phyloP scores from a whole-genome alignment of 2,329 filamentous ascomycete genomes.

The Hypoxylon sp. region DNA sequence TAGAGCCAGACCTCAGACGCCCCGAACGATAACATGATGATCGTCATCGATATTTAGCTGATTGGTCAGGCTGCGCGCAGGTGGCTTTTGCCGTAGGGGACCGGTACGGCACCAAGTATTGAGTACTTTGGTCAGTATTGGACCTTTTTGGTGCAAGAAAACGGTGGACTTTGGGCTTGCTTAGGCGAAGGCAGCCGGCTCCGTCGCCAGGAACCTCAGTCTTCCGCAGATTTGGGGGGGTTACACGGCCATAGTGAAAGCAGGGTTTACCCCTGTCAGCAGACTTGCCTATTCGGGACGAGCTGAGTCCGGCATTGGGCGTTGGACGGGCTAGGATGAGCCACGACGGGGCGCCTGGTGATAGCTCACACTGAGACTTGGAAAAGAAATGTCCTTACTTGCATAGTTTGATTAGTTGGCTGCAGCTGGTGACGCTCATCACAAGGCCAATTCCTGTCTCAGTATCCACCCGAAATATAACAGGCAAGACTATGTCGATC shows the following conservation, averaged over 20 bases:
- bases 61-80: constrained; percentile 27
- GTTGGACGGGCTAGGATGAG: not conserved
- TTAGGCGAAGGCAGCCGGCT: constrained; percentile 3
- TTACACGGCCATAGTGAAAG: constrained; percentile 5
- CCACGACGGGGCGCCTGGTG: constrained; percentile 12
- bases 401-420: constrained; percentile 38
- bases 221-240: constrained; percentile 22
- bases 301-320: constrained; percentile 31
- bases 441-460: constrained; percentile 23
- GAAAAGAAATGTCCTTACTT: constrained; percentile 28
- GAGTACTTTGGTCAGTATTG: constrained; percentile 20
- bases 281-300: constrained; percentile 41
- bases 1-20: not conserved
- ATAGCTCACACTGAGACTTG: constrained; percentile 33
- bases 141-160: not conserved
- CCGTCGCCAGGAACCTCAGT: constrained; percentile 22
- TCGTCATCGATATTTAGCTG: constrained; percentile 30
- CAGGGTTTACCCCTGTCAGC: constrained; percentile 26
- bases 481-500: constrained; percentile 39
- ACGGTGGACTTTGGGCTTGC: not conserved
- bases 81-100: constrained; percentile 22
- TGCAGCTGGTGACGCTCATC: constrained; percentile 34
- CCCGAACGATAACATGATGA: constrained; percentile 30
- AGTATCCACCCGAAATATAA: constrained; percentile 34
- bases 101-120: constrained; percentile 26